Percentiles rank a stretch among this genome's conserved stretches.
phyloP scores from a whole-genome alignment of 1,139 yeast species.

The Meyerozyma carpophila region DNA sequence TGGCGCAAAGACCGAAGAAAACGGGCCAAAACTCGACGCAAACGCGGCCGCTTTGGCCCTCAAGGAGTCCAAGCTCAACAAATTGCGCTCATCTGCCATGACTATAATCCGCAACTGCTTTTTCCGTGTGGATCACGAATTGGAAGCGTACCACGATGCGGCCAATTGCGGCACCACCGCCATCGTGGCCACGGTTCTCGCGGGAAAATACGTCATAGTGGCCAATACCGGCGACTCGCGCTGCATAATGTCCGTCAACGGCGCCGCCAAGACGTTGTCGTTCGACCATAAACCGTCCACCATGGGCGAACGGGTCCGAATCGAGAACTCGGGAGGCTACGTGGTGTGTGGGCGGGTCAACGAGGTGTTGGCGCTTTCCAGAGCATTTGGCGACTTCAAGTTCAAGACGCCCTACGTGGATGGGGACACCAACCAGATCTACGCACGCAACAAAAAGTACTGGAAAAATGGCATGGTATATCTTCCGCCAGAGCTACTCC shows the following conservation, averaged over 20 bases:
- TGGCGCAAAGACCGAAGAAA: neutral
- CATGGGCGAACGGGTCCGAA: constrained; percentile 69
- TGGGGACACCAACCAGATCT: constrained; percentile 17
- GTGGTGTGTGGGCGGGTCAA: constrained; percentile 66
- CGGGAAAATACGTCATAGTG: constrained; percentile 44
- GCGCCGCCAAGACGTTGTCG: constrained; percentile 55
- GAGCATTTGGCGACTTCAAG: constrained; percentile 75
- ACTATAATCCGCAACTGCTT: constrained; percentile 48
- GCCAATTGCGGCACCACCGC: constrained; percentile 67
- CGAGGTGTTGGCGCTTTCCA: constrained; percentile 64
- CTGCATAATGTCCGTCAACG: constrained; percentile 50
- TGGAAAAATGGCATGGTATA: constrained; percentile 25
- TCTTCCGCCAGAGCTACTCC: constrained; percentile 22
- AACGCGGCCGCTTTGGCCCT: neutral
- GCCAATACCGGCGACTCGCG: constrained; percentile 78
- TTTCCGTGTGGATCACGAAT: constrained; percentile 50
- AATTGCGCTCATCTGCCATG: constrained; percentile 9
- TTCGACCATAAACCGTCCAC: constrained; percentile 75
- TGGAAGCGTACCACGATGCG: constrained; percentile 37
- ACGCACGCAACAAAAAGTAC: constrained; percentile 13
- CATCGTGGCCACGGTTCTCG: constrained; percentile 48
- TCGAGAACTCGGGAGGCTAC: constrained; percentile 70
- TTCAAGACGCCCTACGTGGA: constrained; percentile 47
- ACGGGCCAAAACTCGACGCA: too few relatives aligned
- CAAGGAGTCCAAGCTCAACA: constrained; percentile 1